Conservation (phyloP, 345 rosid species). For the Rhodamnia argentea region DNA sequence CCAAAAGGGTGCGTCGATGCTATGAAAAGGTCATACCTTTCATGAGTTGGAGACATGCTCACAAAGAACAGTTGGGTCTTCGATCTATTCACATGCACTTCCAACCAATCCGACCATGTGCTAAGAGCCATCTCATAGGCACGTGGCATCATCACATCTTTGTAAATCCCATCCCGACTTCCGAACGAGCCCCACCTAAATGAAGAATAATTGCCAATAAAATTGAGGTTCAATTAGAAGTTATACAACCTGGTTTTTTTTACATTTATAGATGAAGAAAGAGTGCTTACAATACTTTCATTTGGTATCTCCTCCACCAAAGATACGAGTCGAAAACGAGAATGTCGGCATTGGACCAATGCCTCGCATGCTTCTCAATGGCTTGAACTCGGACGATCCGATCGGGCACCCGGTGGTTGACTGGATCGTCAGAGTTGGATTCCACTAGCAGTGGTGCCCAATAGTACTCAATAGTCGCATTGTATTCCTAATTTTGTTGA, state of each 20-base stretch:
- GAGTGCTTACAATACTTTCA: constrained; percentile 65
- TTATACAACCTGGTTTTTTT: background rate
- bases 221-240: background rate
- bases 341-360: constrained; percentile 69
- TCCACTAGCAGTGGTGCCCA: constrained; percentile 94
- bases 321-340: constrained; percentile 78
- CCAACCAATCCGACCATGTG: constrained; percentile 83
- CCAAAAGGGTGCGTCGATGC: background rate
- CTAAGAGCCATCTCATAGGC: constrained; percentile 72
- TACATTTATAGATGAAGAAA: background rate
- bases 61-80: constrained; percentile 70
- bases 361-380: constrained; percentile 68
- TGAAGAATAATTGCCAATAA: background rate
- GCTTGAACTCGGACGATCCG: constrained; percentile 67
- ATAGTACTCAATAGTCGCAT: constrained; percentile 76
- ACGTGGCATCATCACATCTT: constrained; percentile 62
- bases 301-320: constrained; percentile 78
- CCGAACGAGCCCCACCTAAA: constrained; percentile 77
- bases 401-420: constrained; percentile 58
- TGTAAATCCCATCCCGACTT: constrained; percentile 43
- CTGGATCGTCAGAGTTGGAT: constrained; percentile 86
- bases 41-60: constrained; percentile 85
- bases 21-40: constrained; percentile 28
- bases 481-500: constrained; percentile 47
- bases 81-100: constrained; percentile 45